Evolutionary conservation across 306 rosid genomes (phyloP).

Genomic region (Nissolia schottii): DNA sequence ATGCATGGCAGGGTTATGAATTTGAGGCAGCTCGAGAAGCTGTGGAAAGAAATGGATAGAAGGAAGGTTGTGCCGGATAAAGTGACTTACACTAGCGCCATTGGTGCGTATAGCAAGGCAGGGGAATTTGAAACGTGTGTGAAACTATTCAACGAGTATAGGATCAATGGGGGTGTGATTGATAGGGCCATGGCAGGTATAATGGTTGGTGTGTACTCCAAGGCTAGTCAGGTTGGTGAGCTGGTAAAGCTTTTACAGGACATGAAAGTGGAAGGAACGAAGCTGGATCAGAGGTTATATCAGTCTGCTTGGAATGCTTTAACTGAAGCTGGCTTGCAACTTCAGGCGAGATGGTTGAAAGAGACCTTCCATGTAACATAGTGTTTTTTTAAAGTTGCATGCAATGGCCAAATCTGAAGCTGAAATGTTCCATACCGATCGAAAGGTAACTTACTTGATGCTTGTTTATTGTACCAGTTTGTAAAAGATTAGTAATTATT

Average conservation of each 20-base stretch:
- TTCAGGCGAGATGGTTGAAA: slow-evolving; percentile 56
- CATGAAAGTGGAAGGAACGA: slow-evolving; percentile 59
- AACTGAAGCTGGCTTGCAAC: slow-evolving; percentile 59
- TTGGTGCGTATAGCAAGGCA: slow-evolving; percentile 56
- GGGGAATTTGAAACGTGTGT: slow-evolving; percentile 49
- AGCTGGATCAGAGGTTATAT: slow-evolving; percentile 58
- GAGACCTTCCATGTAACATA: slow-evolving; percentile 32
- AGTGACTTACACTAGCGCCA: slow-evolving; percentile 58
- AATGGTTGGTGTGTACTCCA: slow-evolving; percentile 69
- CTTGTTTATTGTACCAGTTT: not conserved
- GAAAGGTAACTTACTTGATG: not conserved
- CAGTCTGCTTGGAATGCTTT: slow-evolving; percentile 64
- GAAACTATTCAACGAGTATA: slow-evolving; percentile 46
- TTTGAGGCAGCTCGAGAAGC: slow-evolving; percentile 61
- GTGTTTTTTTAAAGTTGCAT: not conserved
- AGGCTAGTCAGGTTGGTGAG: slow-evolving; percentile 47
- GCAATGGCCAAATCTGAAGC: not conserved
- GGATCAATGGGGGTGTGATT: slow-evolving; percentile 53
- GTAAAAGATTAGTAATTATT: not conserved
- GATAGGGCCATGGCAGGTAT: slow-evolving; percentile 69
- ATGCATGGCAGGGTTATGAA: slow-evolving; percentile 66
- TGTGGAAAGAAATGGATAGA: slow-evolving; percentile 75
- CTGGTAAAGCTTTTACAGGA: slow-evolving; percentile 60
- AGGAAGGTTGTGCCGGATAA: slow-evolving; percentile 64
- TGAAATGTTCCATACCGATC: not conserved